phyloP scores from a whole-genome alignment of 2,329 filamentous ascomycete genomes.

The Alternaria alternata region DNA sequence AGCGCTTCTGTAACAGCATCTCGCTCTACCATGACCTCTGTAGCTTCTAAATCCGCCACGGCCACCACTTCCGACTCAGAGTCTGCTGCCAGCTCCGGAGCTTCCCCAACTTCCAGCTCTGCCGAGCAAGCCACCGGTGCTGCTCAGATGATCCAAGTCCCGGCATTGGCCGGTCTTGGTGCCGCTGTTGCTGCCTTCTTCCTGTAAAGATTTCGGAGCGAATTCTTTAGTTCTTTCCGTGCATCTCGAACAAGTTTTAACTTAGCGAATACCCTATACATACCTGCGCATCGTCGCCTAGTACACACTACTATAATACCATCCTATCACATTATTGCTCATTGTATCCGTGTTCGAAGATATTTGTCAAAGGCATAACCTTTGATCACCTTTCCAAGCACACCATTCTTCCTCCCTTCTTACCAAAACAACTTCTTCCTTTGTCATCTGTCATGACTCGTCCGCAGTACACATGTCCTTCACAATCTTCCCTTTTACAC shows the following conservation, averaged over 20 bases:
- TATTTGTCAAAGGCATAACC: neutral
- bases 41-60: neutral
- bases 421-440: slow-evolving; percentile 37
- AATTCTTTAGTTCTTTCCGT: neutral
- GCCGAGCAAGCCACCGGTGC: slow-evolving; percentile 8
- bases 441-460: slow-evolving; percentile 20
- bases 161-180: slow-evolving; percentile 40
- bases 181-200: slow-evolving; percentile 37
- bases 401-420: slow-evolving; percentile 38
- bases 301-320: neutral
- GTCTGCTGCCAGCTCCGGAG: slow-evolving; percentile 6
- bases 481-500: slow-evolving; percentile 31
- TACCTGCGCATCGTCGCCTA: neutral
- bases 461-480: slow-evolving; percentile 39
- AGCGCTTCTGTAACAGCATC: slow-evolving; percentile 15
- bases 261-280: neutral
- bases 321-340: neutral
- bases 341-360: neutral
- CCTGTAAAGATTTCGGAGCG: slow-evolving; percentile 17
- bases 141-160: slow-evolving; percentile 27
- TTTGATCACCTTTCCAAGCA: neutral
- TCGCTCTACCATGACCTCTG: slow-evolving; percentile 8
- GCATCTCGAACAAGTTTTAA: neutral
- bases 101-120: slow-evolving; percentile 1
- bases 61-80: neutral